Percentiles rank a stretch among this genome's conserved stretches.
Conservation (phyloP, 2,329 filamentous ascomycete genomes). For the Ascochyta viciae-villosae region DNA sequence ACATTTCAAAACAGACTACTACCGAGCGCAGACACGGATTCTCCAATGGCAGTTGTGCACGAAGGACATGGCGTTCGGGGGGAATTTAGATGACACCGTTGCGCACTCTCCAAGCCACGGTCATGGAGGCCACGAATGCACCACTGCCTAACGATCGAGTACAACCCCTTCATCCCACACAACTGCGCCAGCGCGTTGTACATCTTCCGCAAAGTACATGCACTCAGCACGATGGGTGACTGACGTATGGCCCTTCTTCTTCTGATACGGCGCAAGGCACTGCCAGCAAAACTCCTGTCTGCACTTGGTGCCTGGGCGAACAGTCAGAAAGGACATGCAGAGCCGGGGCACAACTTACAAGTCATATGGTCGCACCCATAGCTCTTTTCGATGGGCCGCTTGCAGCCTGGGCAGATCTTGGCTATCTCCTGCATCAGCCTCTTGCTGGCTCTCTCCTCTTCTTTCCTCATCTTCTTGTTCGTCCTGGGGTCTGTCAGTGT, state of each 20-base stretch:
- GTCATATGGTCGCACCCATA: slow-evolving; percentile 53
- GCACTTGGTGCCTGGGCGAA: slow-evolving; percentile 43
- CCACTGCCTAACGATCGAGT: background rate
- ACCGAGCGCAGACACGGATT: background rate
- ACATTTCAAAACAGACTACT: background rate
- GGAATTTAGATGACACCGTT: background rate
- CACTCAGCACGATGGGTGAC: background rate
- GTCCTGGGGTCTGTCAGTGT: slow-evolving; percentile 20
- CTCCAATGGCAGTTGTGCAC: background rate
- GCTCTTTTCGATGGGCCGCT: slow-evolving; percentile 50
- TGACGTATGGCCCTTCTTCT: background rate
- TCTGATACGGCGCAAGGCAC: slow-evolving; percentile 40
- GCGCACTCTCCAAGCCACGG: background rate
- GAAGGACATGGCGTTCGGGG: background rate
- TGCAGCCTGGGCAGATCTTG: slow-evolving; percentile 52
- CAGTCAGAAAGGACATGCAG: background rate
- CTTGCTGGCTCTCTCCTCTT: slow-evolving; percentile 39
- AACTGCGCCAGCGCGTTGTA: background rate
- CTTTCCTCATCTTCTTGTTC: slow-evolving; percentile 31
- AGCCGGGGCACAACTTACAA: slow-evolving; percentile 27
- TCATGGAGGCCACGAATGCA: background rate
- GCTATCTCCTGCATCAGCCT: slow-evolving; percentile 39
- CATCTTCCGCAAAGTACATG: background rate
- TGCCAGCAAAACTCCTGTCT: slow-evolving; percentile 51
- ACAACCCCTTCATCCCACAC: background rate